A percentile compares a stretch with the other conserved stretches of the same genome.
phyloP scores from a whole-genome alignment of 177 flowering plant species.

The Vitis hybrid region DNA sequence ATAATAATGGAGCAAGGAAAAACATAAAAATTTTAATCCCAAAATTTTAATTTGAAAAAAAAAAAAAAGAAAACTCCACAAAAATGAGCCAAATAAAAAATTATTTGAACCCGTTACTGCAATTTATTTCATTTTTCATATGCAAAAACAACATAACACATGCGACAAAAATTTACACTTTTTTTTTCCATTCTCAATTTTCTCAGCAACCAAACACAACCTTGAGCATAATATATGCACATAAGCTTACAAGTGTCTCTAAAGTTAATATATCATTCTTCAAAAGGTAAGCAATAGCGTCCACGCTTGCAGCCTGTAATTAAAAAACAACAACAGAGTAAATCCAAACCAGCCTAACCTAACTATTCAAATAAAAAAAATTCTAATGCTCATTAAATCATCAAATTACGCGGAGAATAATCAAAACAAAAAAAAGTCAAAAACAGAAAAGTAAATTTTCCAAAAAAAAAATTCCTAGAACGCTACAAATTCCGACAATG shows the following conservation, averaged over 20 bases:
- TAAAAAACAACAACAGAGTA: constrained; percentile 1
- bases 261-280: constrained; percentile 58
- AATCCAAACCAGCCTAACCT: background rate
- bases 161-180: no score
- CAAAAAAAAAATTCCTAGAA: no score
- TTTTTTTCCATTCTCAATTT: no score
- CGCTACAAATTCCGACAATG: no score
- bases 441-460: background rate
- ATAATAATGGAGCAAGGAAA: no score
- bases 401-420: background rate
- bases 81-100: no score
- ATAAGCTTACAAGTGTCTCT: constrained; percentile 52
- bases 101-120: no score
- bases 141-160: no score
- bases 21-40: no score
- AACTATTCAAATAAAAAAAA: background rate
- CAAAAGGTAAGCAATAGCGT: constrained; percentile 57
- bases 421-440: background rate
- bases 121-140: no score
- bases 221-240: background rate
- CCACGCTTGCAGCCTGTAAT: constrained; percentile 59
- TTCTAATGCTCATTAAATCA: no score
- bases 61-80: background rate
- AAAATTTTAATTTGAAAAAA: background rate
- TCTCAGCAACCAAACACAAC: background rate